Evolutionary conservation across 2,329 filamentous ascomycete species (phyloP).

Genomic region (Cryphonectria nitschkei): DNA sequence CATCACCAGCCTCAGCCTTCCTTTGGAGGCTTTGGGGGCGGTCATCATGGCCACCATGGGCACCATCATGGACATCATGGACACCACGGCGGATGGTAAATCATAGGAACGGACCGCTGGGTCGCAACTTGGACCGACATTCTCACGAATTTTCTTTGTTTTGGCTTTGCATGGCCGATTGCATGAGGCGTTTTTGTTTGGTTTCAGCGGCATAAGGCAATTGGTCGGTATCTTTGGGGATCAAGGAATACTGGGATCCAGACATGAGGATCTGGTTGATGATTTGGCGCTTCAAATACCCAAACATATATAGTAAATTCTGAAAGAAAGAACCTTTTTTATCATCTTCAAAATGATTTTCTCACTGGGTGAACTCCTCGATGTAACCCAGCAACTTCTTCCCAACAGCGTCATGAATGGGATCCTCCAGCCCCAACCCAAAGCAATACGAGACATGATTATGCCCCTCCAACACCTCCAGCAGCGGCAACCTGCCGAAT

Average conservation of each 20-base stretch:
- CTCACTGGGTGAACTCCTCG: constrained; percentile 10
- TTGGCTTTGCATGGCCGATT: not conserved
- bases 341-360: not conserved
- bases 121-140: not conserved
- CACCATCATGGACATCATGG: constrained; percentile 17
- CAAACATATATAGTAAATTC: not conserved
- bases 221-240: not conserved
- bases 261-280: not conserved
- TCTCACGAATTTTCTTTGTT: not conserved
- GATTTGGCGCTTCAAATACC: not conserved
- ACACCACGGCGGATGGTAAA: constrained; percentile 17
- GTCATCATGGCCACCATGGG: constrained; percentile 22
- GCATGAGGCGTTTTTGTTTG: not conserved
- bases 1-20: not conserved
- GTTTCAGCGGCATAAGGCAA: not conserved
- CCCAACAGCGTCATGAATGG: constrained; percentile 24
- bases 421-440: constrained; percentile 29
- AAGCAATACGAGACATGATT: constrained; percentile 32
- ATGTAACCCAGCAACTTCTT: constrained; percentile 16
- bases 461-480: constrained; percentile 32
- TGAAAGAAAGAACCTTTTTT: too few species aligned
- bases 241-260: not conserved
- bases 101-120: too few species aligned
- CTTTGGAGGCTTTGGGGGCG: constrained; percentile 10
- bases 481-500: constrained; percentile 27